These are phyloP conservation scores for Boletus edulis DNA, from an alignment of 768 basidiomycete species.

Conservation along the genomic window DNA sequence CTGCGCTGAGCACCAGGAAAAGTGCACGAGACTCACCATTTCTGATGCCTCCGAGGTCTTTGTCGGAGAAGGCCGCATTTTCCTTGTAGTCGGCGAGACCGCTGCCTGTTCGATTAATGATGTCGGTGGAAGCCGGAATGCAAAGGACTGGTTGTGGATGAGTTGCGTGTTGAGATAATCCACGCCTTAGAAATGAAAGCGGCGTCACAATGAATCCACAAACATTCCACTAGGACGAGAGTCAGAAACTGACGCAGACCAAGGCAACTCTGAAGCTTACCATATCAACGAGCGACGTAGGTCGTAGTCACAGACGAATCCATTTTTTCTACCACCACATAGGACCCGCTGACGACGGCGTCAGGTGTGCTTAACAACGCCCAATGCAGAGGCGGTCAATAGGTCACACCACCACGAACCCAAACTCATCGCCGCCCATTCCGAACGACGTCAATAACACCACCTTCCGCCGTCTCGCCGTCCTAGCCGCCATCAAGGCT, in stretches of 20 bases:
- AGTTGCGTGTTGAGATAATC: conserved; percentile 76
- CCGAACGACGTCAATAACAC: no score
- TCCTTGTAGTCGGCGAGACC: conserved; percentile 77
- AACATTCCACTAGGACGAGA: conserved; percentile 66
- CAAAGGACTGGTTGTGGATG: conserved; percentile 79
- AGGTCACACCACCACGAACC: no score
- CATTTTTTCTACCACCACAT: no score
- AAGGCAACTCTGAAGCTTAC: conserved; percentile 39
- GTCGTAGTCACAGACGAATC: no score
- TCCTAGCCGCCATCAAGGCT: no score
- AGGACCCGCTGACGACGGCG: no score
- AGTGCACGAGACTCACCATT: conserved; percentile 53
- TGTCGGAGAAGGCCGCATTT: conserved; percentile 66
- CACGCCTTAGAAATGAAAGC: conserved; percentile 11
- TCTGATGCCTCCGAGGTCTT: conserved; percentile 60
- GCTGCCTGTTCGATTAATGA: no score
- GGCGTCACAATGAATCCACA: conserved; percentile 27
- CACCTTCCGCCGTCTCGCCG: no score
- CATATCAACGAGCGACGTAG: conserved; percentile 52
- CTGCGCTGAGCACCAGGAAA: neutral
- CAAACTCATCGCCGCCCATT: no score
- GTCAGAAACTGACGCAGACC: conserved; percentile 7
- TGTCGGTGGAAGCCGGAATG: conserved; percentile 72
- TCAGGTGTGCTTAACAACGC: no score
- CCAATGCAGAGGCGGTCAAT: no score